Percentiles rank a stretch among this genome's conserved stretches.
These are phyloP conservation scores for Tolypocladium ophioglossoides DNA, from an alignment of 2,329 filamentous ascomycete species.

Conservation along the genomic window DNA sequence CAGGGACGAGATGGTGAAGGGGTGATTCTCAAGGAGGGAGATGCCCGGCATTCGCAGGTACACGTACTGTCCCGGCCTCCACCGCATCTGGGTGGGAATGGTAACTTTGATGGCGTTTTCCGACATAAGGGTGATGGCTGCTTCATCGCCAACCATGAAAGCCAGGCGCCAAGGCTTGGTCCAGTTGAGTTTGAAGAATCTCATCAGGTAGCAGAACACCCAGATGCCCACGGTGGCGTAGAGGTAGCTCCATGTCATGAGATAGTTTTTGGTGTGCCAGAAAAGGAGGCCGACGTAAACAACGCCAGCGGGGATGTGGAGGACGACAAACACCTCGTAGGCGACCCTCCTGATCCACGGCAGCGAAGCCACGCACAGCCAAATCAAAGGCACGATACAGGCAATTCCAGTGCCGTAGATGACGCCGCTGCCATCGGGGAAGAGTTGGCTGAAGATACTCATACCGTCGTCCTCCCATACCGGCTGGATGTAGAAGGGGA, in stretches of 20 bases:
- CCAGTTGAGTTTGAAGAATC: constrained; percentile 87
- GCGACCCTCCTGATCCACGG: constrained; percentile 64
- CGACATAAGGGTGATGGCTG: constrained; percentile 76
- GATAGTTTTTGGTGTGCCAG: constrained; percentile 92
- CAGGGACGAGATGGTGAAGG: constrained; percentile 87
- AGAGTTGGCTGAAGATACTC: constrained; percentile 58
- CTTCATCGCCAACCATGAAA: constrained; percentile 84
- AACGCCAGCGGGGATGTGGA: constrained; percentile 75
- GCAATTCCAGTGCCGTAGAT: constrained; percentile 82
- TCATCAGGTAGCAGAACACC: constrained; percentile 59
- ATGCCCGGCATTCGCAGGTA: constrained; percentile 92
- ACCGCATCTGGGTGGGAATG: constrained; percentile 83
- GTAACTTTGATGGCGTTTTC: constrained; percentile 96
- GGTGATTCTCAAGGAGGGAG: constrained; percentile 83
- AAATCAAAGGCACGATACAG: constrained; percentile 67
- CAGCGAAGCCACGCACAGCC: constrained; percentile 78
- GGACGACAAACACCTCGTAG: constrained; percentile 75
- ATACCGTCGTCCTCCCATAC: constrained; percentile 73
- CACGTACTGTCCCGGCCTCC: constrained; percentile 89
- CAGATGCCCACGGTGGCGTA: constrained; percentile 74
- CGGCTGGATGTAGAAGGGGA: constrained; percentile 85
- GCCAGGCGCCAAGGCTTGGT: constrained; percentile 66
- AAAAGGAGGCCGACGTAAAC: constrained; percentile 78
- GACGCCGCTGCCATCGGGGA: constrained; percentile 52
- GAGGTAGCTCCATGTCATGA: constrained; percentile 84